Evolutionary conservation across 768 basidiomycete genomes (phyloP).

Genomic region (Boletellus ananiceps): DNA sequence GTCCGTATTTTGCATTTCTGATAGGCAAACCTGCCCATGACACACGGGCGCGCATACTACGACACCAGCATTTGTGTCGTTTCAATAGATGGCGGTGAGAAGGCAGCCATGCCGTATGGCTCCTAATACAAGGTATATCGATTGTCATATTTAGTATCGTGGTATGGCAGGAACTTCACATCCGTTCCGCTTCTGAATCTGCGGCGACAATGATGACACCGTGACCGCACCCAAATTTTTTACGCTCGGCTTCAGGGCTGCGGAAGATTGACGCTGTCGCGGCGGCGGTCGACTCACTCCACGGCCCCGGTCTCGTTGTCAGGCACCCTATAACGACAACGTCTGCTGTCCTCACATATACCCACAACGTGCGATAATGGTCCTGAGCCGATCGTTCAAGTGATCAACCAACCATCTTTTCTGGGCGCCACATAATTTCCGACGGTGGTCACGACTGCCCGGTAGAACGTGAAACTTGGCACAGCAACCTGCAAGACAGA

Average conservation of each 20-base stretch:
- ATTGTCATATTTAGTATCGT: constrained; percentile 17
- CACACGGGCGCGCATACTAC: not conserved
- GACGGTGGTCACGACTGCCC: not conserved
- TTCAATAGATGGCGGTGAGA: constrained; percentile 9
- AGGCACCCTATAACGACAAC: constrained; percentile 13
- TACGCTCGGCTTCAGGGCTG: constrained; percentile 14
- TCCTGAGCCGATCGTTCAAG: not conserved
- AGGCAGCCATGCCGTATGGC: constrained; percentile 19
- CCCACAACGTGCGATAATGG: constrained; percentile 1
- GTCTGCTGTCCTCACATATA: constrained; percentile 6
- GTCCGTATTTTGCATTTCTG: not conserved
- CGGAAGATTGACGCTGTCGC: constrained; percentile 16
- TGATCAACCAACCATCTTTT: constrained; percentile 1
- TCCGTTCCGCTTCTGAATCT: constrained; percentile 9
- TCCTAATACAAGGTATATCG: constrained; percentile 25
- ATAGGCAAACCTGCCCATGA: not conserved
- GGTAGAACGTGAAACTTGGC: not conserved
- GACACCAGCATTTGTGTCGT: not conserved
- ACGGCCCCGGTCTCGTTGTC: constrained; percentile 19
- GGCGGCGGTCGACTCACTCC: constrained; percentile 18
- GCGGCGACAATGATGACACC: constrained; percentile 4
- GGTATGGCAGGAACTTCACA: constrained; percentile 15
- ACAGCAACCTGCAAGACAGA: not conserved
- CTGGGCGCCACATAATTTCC: too few species aligned
- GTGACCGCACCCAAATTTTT: constrained; percentile 1